Evolutionary conservation across 441 rosid genomes (phyloP).

Genomic region (Jatropha podagrica): DNA sequence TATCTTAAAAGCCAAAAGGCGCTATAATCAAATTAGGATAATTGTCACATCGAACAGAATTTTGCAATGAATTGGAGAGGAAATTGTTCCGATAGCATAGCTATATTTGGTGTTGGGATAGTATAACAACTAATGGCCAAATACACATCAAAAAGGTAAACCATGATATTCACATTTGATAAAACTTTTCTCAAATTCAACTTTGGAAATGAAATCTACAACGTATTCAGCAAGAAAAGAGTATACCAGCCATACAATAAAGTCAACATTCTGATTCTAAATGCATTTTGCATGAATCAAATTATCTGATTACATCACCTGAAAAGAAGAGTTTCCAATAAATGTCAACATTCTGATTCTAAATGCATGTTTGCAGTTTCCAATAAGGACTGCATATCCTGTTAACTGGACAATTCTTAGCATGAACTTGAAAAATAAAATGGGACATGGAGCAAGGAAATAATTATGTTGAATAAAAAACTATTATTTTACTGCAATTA

Average conservation of each 20-base stretch:
- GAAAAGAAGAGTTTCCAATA: not conserved
- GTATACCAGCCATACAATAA: not conserved
- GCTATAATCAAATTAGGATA: constrained; percentile 21
- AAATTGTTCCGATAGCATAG: not conserved
- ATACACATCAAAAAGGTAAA: not conserved
- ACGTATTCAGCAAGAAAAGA: not conserved
- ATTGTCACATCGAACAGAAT: constrained; percentile 26
- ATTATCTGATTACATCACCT: not conserved
- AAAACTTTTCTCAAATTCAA: not conserved
- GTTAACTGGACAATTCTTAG: not conserved
- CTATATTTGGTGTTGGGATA: not conserved
- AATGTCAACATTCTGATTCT: too few species aligned
- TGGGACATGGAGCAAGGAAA: not conserved
- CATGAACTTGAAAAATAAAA: not conserved
- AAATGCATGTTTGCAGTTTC: not conserved
- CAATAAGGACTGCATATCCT: not conserved
- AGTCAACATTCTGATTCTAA: constrained; percentile 9
- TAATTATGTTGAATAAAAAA: not conserved
- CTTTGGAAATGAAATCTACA: constrained; percentile 1
- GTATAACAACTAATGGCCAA: not conserved
- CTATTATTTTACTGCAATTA: not conserved
- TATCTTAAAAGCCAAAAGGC: constrained; percentile 22
- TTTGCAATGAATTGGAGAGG: not conserved
- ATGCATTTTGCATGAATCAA: not conserved
- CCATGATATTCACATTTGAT: not conserved